Evolutionary conservation across 2,329 filamentous ascomycete genomes (phyloP), one percentile per base, ranked within the genome.

Genomic region (Fonsecaea pedrosoi): DNA sequence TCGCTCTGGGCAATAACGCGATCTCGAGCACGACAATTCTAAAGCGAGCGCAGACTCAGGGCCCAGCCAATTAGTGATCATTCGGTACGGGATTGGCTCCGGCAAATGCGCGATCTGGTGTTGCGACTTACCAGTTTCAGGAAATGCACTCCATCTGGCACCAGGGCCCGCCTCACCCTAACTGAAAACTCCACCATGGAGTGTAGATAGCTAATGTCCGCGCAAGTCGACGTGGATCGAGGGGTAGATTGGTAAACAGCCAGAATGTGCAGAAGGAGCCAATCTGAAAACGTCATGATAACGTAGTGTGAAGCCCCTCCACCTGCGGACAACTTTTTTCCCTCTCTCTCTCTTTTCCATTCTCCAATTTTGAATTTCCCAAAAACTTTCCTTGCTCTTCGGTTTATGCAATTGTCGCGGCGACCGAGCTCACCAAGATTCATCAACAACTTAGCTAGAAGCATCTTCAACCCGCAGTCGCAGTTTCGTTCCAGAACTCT

Each of bases 181-280:
- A 32, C 30, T 32, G 30, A 32, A 32, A 42, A 37, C 30, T 50
- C 53, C 56, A 18, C 25, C 25, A 37, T 45, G 30, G 42, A 60
- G 57, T 34, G 57, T 34, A 55, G 54, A 55, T 55, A 55, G 54
- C 54, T 55, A 55, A 55, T 55, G 54, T 55, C 54, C 54, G 54
- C 18, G 54, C n/a, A 7, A 7, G 30, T 54, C 30, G 40, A 54
- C 13, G 53, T 34, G 25, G 56, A 15, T 55, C 30, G 42, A 54
- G 59, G 35, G 45, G 15, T 50, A 37, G 25, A 48, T n/a, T 60
- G 54, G 21, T 18, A 42, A 38, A 40, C 30, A 18, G 18, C 12
- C 13, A 42, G 8, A 12, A 10, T 7, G 30, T 32, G 30, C 3
- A 9, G 9, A 12, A 30, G 21, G 38, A 7, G 30, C 37, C 55